Evolutionary conservation across 1,139 yeast genomes (phyloP).

Genomic region (Pichia sp.): DNA sequence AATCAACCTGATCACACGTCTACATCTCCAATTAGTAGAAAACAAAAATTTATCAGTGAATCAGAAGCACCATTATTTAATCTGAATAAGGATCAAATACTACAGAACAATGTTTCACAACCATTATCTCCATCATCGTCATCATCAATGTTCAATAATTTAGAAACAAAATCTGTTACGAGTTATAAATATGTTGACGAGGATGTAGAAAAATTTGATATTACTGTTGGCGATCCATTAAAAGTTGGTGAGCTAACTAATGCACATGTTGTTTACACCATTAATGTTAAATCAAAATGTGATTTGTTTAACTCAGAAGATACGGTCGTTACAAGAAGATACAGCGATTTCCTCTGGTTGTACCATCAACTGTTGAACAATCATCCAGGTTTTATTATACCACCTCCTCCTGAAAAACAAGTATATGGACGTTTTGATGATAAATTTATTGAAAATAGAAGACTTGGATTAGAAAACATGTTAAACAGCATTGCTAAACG

Average conservation of each 20-base stretch:
- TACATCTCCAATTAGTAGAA: conserved; percentile 12
- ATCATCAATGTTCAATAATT: neutral
- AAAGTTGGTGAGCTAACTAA: conserved; percentile 87
- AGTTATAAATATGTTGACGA: conserved; percentile 21
- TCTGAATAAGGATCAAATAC: conserved; percentile 11
- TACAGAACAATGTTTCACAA: neutral
- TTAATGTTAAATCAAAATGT: conserved; percentile 50
- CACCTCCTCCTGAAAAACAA: conserved; percentile 97
- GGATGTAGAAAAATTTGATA: conserved; percentile 39
- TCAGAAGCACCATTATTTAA: conserved; percentile 41
- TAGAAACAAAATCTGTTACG: conserved; percentile 9
- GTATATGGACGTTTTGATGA: conserved; percentile 80
- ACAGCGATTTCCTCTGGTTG: conserved; percentile 47
- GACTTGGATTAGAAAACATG: conserved; percentile 88
- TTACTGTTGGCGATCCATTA: conserved; percentile 83
- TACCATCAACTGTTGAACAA: conserved; percentile 81
- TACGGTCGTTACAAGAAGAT: conserved; percentile 28
- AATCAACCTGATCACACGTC: neutral
- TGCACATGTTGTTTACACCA: conserved; percentile 84
- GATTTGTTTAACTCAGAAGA: conserved; percentile 25
- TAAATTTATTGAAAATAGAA: conserved; percentile 79
- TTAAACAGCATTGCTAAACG: conserved; percentile 57
- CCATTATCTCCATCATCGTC: neutral
- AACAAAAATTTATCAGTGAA: conserved; percentile 32
- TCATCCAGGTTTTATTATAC: conserved; percentile 86